Percentiles rank a stretch among this genome's conserved stretches.
Evolutionary conservation across 108 stramenopile genomes (phyloP).

Genomic region (Pelagomonas calceolata): DNA sequence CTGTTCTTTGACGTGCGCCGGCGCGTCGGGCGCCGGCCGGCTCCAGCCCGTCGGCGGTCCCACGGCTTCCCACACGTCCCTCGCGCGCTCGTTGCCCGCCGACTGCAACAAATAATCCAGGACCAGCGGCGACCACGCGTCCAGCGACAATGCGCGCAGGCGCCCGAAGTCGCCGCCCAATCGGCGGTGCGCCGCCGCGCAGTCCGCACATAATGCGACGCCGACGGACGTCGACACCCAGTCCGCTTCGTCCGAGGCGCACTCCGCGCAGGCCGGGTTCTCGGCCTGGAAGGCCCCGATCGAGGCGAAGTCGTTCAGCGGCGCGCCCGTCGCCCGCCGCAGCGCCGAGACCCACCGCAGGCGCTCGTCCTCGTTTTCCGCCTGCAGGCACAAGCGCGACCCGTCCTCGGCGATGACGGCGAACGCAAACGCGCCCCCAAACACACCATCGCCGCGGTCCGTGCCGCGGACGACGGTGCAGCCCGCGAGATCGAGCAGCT

Average conservation of each 20-base stretch:
- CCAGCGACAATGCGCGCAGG: slow-evolving; percentile 17
- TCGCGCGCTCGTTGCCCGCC: slow-evolving; percentile 15
- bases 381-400: slow-evolving; percentile 24
- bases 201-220: slow-evolving; percentile 19
- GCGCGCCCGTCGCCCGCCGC: slow-evolving; percentile 7
- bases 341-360: slow-evolving; percentile 24
- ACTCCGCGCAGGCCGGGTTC: slow-evolving; percentile 17
- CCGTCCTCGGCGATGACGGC: slow-evolving; percentile 19
- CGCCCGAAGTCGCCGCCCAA: slow-evolving; percentile 13
- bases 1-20: slow-evolving; percentile 19
- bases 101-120: slow-evolving; percentile 9
- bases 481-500: background rate
- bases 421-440: slow-evolving; percentile 17
- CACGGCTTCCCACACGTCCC: slow-evolving; percentile 16
- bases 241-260: slow-evolving; percentile 14
- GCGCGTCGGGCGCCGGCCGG: slow-evolving; percentile 8
- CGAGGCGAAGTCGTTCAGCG: background rate
- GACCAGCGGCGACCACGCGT: slow-evolving; percentile 15
- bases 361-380: slow-evolving; percentile 28
- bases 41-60: slow-evolving; percentile 12
- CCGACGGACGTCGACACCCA: slow-evolving; percentile 22
- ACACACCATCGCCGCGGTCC: background rate
- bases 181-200: slow-evolving; percentile 19
- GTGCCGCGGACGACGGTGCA: background rate
- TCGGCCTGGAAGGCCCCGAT: background rate